Evolutionary conservation across 2,329 filamentous ascomycete species (phyloP).

Genomic region (Neofusicoccum parvum): DNA sequence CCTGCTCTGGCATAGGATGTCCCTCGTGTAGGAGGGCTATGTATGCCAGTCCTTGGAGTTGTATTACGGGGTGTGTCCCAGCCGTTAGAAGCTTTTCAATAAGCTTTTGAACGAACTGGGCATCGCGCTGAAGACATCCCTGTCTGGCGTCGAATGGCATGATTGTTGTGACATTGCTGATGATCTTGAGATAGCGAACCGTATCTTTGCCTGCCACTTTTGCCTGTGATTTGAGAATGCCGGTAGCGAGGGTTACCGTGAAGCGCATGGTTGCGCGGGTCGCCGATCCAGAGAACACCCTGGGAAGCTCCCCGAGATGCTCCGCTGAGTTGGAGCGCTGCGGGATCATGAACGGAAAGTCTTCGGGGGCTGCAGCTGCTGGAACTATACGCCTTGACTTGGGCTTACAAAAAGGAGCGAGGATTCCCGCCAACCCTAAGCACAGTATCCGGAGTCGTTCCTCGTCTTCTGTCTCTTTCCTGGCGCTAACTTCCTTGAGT

Average conservation of each 20-base stretch:
- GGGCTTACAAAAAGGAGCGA: not conserved
- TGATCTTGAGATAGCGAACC: constrained; percentile 36
- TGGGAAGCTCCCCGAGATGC: not conserved
- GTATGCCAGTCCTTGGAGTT: constrained; percentile 34
- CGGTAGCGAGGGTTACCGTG: constrained; percentile 35
- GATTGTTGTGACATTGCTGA: constrained; percentile 15
- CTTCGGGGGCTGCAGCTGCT: too few species aligned
- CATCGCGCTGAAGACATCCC: not conserved
- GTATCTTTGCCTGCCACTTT: constrained; percentile 32
- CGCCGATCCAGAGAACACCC: not conserved
- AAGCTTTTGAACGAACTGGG: constrained; percentile 27
- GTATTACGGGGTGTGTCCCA: constrained; percentile 28
- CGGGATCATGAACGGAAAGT: not conserved
- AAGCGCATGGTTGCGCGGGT: constrained; percentile 34
- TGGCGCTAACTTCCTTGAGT: not conserved
- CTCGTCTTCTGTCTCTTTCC: not conserved
- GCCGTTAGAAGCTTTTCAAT: constrained; percentile 31
- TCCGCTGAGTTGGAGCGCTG: not conserved
- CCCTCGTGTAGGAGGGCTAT: constrained; percentile 32
- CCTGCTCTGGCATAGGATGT: constrained; percentile 25
- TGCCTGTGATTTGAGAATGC: constrained; percentile 30
- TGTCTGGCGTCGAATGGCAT: not conserved
- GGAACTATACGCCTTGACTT: not conserved
- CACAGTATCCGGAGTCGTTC: not conserved
- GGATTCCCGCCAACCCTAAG: constrained; percentile 5